These are phyloP conservation scores for Neurospora tetraspora DNA, from an alignment of 495 filamentous ascomycete genomes.

Conservation along the genomic window DNA sequence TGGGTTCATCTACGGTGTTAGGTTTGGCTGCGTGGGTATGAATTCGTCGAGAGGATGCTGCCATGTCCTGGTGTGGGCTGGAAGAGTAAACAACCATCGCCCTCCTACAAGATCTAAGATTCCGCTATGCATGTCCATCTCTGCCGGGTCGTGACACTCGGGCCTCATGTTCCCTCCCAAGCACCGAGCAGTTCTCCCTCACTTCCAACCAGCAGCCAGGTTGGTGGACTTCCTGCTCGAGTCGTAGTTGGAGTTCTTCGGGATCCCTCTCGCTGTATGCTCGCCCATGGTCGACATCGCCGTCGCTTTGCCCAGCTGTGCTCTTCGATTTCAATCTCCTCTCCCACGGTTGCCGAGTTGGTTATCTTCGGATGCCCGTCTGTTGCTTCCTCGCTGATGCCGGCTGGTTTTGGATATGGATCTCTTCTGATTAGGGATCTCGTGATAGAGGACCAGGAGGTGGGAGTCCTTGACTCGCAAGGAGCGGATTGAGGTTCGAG, in stretches of 20 bases:
- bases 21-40: too few species aligned
- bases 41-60: not conserved
- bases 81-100: not conserved
- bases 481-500: too few species aligned
- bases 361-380: not conserved
- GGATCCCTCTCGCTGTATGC: not conserved
- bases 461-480: not conserved
- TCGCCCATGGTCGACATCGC: not conserved
- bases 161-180: not conserved
- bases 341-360: not conserved
- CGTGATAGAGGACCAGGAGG: not conserved
- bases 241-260: not conserved
- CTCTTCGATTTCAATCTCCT: not conserved
- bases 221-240: not conserved
- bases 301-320: not conserved
- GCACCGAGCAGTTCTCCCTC: not conserved
- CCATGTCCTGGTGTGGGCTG: not conserved
- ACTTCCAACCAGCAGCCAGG: not conserved
- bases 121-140: not conserved
- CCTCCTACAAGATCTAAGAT: not conserved
- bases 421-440: not conserved
- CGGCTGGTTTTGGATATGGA: not conserved
- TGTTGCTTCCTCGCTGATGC: not conserved
- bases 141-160: not conserved
- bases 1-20: too few species aligned